phyloP scores from a whole-genome alignment of 2,329 filamentous ascomycete genomes.

The Ceratocystis lukuohia region DNA sequence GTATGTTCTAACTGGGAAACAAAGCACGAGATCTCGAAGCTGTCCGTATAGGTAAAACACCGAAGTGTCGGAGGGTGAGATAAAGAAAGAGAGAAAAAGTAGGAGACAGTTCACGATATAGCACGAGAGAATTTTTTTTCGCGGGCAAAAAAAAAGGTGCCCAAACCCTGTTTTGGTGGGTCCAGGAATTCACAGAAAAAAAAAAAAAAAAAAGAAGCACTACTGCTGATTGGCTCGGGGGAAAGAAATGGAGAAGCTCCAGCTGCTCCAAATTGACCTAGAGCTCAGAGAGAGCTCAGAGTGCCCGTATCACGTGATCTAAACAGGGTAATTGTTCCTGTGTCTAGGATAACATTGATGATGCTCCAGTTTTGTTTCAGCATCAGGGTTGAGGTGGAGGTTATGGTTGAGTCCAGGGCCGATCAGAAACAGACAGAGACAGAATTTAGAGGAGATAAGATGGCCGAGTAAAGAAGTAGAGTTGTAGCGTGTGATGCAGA shows the following conservation, averaged over 20 bases:
- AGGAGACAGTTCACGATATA: not conserved
- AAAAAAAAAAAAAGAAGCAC: not conserved
- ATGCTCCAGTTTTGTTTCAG: not conserved
- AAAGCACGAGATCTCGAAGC: not conserved
- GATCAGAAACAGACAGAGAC: not conserved
- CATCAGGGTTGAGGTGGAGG: not conserved
- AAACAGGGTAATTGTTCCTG: not conserved
- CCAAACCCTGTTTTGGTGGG: slow-evolving; percentile 3
- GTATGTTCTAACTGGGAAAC: slow-evolving; percentile 10
- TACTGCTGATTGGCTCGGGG: not conserved
- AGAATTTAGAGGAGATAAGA: not conserved
- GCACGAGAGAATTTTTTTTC: slow-evolving; percentile 4
- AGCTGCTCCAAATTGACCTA: too few species aligned
- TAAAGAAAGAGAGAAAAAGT: not conserved
- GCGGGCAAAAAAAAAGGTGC: not conserved
- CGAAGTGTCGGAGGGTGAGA: not conserved
- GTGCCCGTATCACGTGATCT: not conserved
- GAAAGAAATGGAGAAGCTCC: not conserved
- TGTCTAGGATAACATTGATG: not conserved
- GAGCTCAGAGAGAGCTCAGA: not conserved
- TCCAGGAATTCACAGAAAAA: not conserved
- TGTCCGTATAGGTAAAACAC: not conserved
- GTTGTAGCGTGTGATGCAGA: not conserved
- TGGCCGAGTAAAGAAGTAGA: not conserved
- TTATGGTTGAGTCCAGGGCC: not conserved